A percentile compares a stretch with the other conserved stretches of the same genome.
Evolutionary conservation across 2,329 filamentous ascomycete species (phyloP).

Genomic region (Sclerotinia borealis): DNA sequence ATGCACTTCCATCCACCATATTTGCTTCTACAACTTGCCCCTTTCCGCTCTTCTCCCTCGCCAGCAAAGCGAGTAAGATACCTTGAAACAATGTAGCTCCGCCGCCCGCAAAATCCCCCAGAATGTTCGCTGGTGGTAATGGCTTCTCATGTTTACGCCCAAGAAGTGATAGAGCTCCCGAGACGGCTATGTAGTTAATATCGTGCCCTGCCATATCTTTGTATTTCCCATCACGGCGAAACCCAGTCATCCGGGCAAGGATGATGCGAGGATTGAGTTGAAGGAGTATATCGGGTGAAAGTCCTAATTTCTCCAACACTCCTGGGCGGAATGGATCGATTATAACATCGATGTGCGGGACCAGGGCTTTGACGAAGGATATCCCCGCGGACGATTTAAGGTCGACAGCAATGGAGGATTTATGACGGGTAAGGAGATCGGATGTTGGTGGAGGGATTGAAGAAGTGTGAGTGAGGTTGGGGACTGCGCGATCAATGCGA

Average conservation of each 20-base stretch:
- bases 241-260: slow-evolving; percentile 82
- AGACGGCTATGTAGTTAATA: slow-evolving; percentile 92
- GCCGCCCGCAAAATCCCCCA: slow-evolving; percentile 89
- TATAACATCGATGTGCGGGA: slow-evolving; percentile 63
- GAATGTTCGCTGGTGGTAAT: slow-evolving; percentile 72
- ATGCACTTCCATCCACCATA: slow-evolving; percentile 87
- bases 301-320: slow-evolving; percentile 76
- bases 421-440: slow-evolving; percentile 75
- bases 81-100: slow-evolving; percentile 78
- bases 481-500: slow-evolving; percentile 67
- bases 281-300: slow-evolving; percentile 63
- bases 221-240: slow-evolving; percentile 81
- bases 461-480: slow-evolving; percentile 36
- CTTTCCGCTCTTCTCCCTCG: slow-evolving; percentile 54
- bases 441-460: slow-evolving; percentile 44
- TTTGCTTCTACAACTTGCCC: slow-evolving; percentile 93
- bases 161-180: slow-evolving; percentile 70
- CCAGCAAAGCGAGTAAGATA: slow-evolving; percentile 71
- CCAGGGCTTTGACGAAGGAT: slow-evolving; percentile 59
- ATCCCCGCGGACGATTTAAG: slow-evolving; percentile 63
- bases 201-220: slow-evolving; percentile 87
- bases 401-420: slow-evolving; percentile 73
- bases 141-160: slow-evolving; percentile 65
- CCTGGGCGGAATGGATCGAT: slow-evolving; percentile 93
- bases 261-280: slow-evolving; percentile 68